Evolutionary conservation across 2,329 filamentous ascomycete species (phyloP), one percentile per base, ranked within the genome.

Genomic region (Sclerotiophoma versabilis): DNA sequence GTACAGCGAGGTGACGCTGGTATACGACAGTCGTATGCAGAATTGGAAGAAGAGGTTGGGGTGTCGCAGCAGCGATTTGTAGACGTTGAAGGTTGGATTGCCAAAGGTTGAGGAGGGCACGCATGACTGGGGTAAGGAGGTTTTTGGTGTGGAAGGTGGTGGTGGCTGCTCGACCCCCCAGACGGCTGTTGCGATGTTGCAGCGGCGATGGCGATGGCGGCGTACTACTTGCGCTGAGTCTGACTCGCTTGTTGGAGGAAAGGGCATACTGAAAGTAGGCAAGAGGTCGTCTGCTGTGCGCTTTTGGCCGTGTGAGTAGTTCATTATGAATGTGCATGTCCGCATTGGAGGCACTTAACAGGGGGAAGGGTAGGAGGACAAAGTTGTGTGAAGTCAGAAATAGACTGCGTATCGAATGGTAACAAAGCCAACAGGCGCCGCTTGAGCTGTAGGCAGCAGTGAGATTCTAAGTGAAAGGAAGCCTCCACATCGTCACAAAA

Each of bases 41-140:
- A 76, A 68, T 20, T 66, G 66, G 49, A 74, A 72, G 59, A 74
- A 72, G 49, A 77, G 62, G 54, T 75, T 70, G 12, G 64, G 65
- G 57, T 76, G 69, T 1, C 67, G 64, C 17, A 76, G 49, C 22
- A 76, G 59, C 2, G 69, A 62, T 54, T 71, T 71, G 62, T 70
- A 74, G 48, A 73, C 52, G 58, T 70, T 73, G 63, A 75, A 75
- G 12, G 49, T n/a, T n/a, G n/a, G n/a, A n/a, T n/a, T 14, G 14
- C 19, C 27, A 11, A 5, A 29, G 14, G 17, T 5, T 23, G 11
- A n/a, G 20, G 8, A 3, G 26, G n/a, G 30, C 10, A 36, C 3
- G 20, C 33, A 22, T 10, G 30, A 22, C 20, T 15, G 11, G 36
- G 42, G 10, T 14, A 42, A 25, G 11, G n/a, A n/a, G n/a, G n/a